Evolutionary conservation across 352 stramenopile genomes (phyloP).

Genomic region (Pilasporangium apinafurcum): DNA sequence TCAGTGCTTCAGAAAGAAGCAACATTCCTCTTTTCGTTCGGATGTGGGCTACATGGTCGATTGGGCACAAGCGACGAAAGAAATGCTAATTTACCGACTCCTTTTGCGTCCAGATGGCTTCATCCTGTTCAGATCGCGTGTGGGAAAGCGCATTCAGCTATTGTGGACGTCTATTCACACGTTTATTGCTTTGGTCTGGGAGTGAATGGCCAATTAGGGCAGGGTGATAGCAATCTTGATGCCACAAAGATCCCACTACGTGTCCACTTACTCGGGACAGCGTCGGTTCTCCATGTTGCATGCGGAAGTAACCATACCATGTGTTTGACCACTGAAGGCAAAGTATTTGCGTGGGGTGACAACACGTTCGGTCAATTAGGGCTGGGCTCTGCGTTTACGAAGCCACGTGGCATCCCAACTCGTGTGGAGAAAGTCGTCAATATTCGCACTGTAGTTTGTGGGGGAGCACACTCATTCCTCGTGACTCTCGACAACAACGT

Average conservation of each 20-base stretch:
- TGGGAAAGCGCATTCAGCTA: conserved; percentile 56
- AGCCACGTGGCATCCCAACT: conserved; percentile 22
- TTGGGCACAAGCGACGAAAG: conserved; percentile 39
- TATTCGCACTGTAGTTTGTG: conserved; percentile 35
- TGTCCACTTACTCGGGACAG: conserved; percentile 28
- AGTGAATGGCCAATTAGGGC: conserved; percentile 40
- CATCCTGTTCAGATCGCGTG: conserved; percentile 65
- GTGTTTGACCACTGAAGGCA: conserved; percentile 45
- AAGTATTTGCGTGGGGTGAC: conserved; percentile 61
- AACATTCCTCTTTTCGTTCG: conserved; percentile 69
- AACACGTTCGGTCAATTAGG: conserved; percentile 57
- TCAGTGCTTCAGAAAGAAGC: conserved; percentile 65
- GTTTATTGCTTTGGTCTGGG: conserved; percentile 65
- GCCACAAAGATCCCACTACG: conserved; percentile 47
- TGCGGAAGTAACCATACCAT: conserved; percentile 62
- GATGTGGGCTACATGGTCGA: conserved; percentile 43
- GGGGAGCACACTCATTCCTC: conserved; percentile 56
- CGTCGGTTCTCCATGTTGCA: conserved; percentile 36
- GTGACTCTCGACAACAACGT: conserved; percentile 44
- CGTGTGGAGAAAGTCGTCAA: conserved; percentile 48
- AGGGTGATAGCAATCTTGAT: conserved; percentile 47
- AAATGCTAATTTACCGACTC: conserved; percentile 38
- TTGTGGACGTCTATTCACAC: conserved; percentile 71
- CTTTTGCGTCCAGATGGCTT: conserved; percentile 58
- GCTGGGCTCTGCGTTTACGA: conserved; percentile 20